These are phyloP conservation scores for Myxozyma udenii DNA, from an alignment of 805 yeast genomes.

Conservation along the genomic window DNA sequence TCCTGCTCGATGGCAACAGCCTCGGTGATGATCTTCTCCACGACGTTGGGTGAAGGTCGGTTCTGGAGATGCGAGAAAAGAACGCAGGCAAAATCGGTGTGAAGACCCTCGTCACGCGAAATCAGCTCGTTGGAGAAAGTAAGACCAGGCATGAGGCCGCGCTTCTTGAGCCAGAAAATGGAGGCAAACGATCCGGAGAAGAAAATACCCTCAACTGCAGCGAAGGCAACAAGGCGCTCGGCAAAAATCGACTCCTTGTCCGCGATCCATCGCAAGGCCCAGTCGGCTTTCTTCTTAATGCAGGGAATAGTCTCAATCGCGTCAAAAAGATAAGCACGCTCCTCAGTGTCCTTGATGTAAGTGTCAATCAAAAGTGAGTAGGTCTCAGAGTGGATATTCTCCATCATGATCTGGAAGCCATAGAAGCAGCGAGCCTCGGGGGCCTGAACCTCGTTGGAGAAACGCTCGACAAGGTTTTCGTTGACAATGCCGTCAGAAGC, in stretches of 20 bases:
- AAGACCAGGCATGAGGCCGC: constrained; percentile 98
- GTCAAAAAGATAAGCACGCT: constrained; percentile 83
- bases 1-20: constrained; percentile 94
- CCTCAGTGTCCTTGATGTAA: constrained; percentile 93
- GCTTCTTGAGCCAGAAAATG: constrained; percentile 97
- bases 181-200: constrained; percentile 98
- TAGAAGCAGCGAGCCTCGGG: constrained; percentile 98
- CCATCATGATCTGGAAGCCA: constrained; percentile 99
- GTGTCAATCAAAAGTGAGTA: constrained; percentile 92
- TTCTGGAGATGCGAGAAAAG: constrained; percentile 88
- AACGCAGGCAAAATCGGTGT: constrained; percentile 96
- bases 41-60: constrained; percentile 77
- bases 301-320: constrained; percentile 96
- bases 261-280: constrained; percentile 97
- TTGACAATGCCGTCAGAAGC: constrained; percentile 98
- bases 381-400: constrained; percentile 96
- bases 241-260: constrained; percentile 86
- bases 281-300: constrained; percentile 94
- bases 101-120: constrained; percentile 98
- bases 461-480: constrained; percentile 95
- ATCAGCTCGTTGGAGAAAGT: constrained; percentile 97
- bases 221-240: constrained; percentile 96
- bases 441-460: constrained; percentile 93
- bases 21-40: constrained; percentile 84
- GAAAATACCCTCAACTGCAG: constrained; percentile 98